These are phyloP conservation scores for Moesziomyces antarcticus DNA, from an alignment of 1,284 basidiomycete genomes.

Conservation along the genomic window DNA sequence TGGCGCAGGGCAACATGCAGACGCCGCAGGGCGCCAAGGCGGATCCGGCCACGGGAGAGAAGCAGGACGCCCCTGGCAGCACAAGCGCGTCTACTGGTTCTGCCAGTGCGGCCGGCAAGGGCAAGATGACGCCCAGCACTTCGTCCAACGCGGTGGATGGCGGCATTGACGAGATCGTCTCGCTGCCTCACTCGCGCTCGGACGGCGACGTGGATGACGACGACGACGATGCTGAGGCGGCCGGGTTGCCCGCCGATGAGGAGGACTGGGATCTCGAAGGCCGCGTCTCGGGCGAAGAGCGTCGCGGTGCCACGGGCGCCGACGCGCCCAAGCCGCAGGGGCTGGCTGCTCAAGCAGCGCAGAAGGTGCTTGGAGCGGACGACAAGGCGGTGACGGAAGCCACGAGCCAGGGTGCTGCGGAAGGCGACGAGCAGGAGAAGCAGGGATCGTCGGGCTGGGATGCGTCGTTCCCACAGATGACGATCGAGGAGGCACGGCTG, in stretches of 20 bases:
- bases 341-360: constrained; percentile 20
- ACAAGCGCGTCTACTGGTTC: not conserved
- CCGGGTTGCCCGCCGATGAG: constrained; percentile 26
- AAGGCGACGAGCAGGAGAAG: constrained; percentile 17
- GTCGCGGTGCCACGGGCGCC: constrained; percentile 3
- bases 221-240: constrained; percentile 27
- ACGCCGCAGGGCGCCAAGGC: constrained; percentile 47
- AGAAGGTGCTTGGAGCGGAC: constrained; percentile 36
- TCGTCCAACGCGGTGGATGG: constrained; percentile 29
- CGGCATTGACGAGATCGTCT: constrained; percentile 42
- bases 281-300: constrained; percentile 28
- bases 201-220: constrained; percentile 38
- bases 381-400: constrained; percentile 39
- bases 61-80: constrained; percentile 1
- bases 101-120: not conserved
- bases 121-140: constrained; percentile 21
- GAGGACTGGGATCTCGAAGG: constrained; percentile 52
- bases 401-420: constrained; percentile 17
- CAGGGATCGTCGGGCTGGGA: constrained; percentile 6
- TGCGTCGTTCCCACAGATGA: constrained; percentile 47
- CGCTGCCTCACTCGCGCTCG: constrained; percentile 31
- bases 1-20: constrained; percentile 51
- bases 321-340: constrained; percentile 12
- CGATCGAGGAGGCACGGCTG: constrained; percentile 54
- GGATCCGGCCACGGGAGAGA: constrained; percentile 47